phyloP scores from a whole-genome alignment of 495 filamentous ascomycete species.

The Lasiosphaeris hirsuta region DNA sequence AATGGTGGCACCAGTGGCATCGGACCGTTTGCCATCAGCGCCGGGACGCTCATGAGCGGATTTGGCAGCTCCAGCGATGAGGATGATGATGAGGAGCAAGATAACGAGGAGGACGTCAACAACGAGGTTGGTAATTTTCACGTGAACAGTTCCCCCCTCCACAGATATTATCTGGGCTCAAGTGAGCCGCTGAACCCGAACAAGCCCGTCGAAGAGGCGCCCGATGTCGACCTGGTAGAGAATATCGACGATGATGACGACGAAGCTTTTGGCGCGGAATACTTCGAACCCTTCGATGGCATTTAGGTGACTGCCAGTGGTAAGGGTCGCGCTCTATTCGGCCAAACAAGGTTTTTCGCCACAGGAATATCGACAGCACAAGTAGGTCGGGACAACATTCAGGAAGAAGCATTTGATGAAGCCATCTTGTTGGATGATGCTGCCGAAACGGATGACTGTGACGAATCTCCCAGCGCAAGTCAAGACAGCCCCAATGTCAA shows the following conservation, averaged over 20 bases:
- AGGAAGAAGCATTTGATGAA: too few species aligned
- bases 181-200: constrained; percentile 9
- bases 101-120: constrained; percentile 66
- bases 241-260: constrained; percentile 12
- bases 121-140: constrained; percentile 45
- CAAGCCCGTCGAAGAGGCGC: constrained; percentile 5
- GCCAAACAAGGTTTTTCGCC: too few species aligned
- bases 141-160: constrained; percentile 4
- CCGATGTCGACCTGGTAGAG: background rate
- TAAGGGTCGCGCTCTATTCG: background rate
- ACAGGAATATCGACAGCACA: too few species aligned
- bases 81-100: constrained; percentile 92
- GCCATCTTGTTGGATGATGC: too few species aligned
- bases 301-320: background rate
- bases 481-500: background rate
- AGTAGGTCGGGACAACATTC: too few species aligned
- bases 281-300: background rate
- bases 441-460: too few species aligned
- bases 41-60: constrained; percentile 76
- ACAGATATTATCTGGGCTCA: background rate
- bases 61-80: constrained; percentile 95
- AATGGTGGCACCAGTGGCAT: constrained; percentile 61
- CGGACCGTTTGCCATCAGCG: constrained; percentile 63
- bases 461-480: too few species aligned
- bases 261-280: background rate